These are phyloP conservation scores for Wickerhamiella infanticola DNA, from an alignment of 1,139 yeast genomes.

Conservation along the genomic window DNA sequence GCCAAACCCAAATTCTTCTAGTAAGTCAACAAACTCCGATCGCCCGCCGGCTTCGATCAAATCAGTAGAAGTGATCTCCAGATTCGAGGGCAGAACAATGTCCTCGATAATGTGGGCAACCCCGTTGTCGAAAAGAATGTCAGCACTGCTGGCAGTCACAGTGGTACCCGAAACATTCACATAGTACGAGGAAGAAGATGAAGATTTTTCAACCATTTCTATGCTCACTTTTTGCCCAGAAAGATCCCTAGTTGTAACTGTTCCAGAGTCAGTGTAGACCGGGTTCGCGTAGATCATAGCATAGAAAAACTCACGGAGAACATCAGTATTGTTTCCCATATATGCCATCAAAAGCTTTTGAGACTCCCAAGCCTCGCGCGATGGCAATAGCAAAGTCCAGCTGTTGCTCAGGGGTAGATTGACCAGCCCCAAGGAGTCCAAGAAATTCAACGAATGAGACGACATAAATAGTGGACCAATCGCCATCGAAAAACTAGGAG, in stretches of 20 bases:
- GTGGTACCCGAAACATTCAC: neutral
- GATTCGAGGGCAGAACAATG: conserved; percentile 41
- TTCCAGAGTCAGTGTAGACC: conserved; percentile 48
- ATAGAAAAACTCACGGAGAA: conserved; percentile 37
- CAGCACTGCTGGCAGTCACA: conserved; percentile 32
- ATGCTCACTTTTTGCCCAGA: conserved; percentile 27
- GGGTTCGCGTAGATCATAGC: conserved; percentile 47
- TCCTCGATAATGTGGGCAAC: conserved; percentile 59
- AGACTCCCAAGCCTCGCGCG: conserved; percentile 57
- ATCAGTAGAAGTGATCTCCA: conserved; percentile 41
- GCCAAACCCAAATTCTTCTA: conserved; percentile 28
- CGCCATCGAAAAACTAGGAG: conserved; percentile 37
- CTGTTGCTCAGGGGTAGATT: conserved; percentile 38
- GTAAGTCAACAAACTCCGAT: conserved; percentile 32
- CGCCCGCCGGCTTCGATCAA: conserved; percentile 37
- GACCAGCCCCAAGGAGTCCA: conserved; percentile 35
- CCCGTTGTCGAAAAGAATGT: conserved; percentile 68
- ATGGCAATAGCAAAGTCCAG: conserved; percentile 67
- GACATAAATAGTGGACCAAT: conserved; percentile 41
- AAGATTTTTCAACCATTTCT: neutral
- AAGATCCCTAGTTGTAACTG: conserved; percentile 16
- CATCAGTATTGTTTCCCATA: conserved; percentile 36
- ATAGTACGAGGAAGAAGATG: conserved; percentile 18
- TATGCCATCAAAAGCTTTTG: conserved; percentile 49
- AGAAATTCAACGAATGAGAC: conserved; percentile 35